Evolutionary conservation across 805 yeast species (phyloP), one percentile per base, ranked within the genome.

Genomic region (Nakazawaea molendinolei): DNA sequence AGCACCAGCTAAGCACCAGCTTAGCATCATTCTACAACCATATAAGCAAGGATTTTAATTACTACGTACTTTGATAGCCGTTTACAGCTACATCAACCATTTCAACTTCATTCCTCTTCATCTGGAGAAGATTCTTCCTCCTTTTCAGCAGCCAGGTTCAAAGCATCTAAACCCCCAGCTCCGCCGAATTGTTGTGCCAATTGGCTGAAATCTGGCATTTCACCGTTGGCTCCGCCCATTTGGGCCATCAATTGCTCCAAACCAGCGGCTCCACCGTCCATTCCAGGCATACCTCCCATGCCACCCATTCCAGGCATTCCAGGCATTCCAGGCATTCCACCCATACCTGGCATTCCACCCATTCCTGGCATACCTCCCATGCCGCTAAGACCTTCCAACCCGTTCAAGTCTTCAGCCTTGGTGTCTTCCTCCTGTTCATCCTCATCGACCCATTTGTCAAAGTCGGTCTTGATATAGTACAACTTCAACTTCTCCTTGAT

Each of bases 401-500:
- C 50, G 34, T 46, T 46, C 33, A 51, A 42, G 35, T 57, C 64
- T 28, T 58, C 66, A 17, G 61, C 70, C 28, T 69, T 80, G 8
- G 65, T 68, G 34, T 60, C 66, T 40, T 78, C 89, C 27, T 86
- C 87, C 63, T 90, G 98, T 63, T 90, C 98, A 55, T 90, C 98
- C 66, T 90, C 97, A 55, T 90, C 98, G 27, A 85, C 95, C 98
- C 98, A 90, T 60, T 80, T 85, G 65, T 89, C 95, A 55, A 90
- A 90, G 55, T 90, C 97, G 10, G 98, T 90, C 68, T 85, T 84
- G 56, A 90, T 74, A 61, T 74, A 85, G 46, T 79, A 86, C 43
- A 71, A 74, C 56, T 79, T 86, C 52, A 73, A 69, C 66, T 87
- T 86, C 51, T 83, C 89, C 63, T 87, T 89, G 39, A 89, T 82